A percentile compares a stretch with the other conserved stretches of the same genome.
phyloP scores from a whole-genome alignment of 202 grass and related monocot species.

The Schoenoplectus tabernaemontani region DNA sequence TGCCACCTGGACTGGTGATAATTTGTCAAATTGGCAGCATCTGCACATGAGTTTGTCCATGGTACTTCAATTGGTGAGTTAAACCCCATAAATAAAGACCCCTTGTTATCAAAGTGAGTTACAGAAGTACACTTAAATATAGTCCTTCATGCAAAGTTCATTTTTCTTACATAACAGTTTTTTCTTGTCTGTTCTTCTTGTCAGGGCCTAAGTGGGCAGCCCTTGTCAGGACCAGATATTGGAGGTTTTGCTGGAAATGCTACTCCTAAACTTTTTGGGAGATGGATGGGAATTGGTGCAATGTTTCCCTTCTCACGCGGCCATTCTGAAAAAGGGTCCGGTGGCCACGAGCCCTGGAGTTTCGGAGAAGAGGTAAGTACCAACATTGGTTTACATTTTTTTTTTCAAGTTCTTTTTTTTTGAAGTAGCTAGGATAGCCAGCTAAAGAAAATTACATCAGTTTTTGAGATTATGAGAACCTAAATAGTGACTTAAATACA shows the following conservation, averaged over 20 bases:
- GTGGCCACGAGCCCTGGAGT: conserved; percentile 90
- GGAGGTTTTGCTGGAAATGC: conserved; percentile 94
- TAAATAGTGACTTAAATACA: too few species aligned
- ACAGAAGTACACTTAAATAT: neutral
- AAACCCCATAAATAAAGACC: neutral
- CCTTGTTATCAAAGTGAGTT: neutral
- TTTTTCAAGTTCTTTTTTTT: neutral
- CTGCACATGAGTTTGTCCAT: conserved; percentile 92
- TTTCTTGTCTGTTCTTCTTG: neutral
- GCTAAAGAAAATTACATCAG: too few species aligned
- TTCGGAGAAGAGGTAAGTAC: conserved; percentile 68
- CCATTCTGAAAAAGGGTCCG: conserved; percentile 62
- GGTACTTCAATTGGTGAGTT: conserved; percentile 93
- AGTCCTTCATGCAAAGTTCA: neutral
- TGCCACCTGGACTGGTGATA: conserved; percentile 97
- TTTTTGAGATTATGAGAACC: too few species aligned
- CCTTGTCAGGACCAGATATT: conserved; percentile 90
- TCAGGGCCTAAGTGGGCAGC: conserved; percentile 92
- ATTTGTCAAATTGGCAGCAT: conserved; percentile 94
- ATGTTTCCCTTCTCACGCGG: conserved; percentile 91
- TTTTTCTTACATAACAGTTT: neutral
- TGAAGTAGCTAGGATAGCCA: too few species aligned
- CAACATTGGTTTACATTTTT: conserved; percentile 15
- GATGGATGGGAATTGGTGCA: conserved; percentile 88
- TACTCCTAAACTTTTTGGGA: conserved; percentile 81